Base-by-base conservation (phyloP, 1,139 yeast genomes). In the Nadsonia commutata region DNA sequence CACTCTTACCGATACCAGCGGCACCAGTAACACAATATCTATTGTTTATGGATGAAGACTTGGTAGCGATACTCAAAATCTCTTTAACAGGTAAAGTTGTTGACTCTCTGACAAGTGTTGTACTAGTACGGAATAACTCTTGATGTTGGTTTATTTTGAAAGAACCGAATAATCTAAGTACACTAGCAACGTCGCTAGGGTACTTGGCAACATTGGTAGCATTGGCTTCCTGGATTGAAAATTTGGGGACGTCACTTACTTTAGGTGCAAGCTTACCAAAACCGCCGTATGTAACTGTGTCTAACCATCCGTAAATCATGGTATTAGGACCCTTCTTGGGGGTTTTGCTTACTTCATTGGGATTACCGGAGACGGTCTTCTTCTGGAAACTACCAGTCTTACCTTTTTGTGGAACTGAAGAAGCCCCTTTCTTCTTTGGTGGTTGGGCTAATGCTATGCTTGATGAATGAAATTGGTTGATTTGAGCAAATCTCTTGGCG, bases 1-100 rank as follows among this genome's bases (percentile, higher is more conserved):
- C 75, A 2, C 90, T 74, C 64, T 88, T 88, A 9, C 97, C 97
- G 9, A 73, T 70, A 40, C 95, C 95, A 41, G 74, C 65, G 46
- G 71, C 77, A 38, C 97, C 97, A 27, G 74, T 62, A 19, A 88
- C 52, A 41, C 81, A 66, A 37, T 71, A 52, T 55, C 82, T 68
- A 57, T 78, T 80, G 11, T 62, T 54, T 17, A 57, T 54, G 1
- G 75, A 66, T 1, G 62, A 43, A 1, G 59, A 39, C 5, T 46
- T 39, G 8, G 40, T 31, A 6, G 54, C 55, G 4, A 52, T 47
- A n/a, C 54, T 41, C 19, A 64, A 52, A 8, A 68, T 51, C 1
- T 58, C 52, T 9, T 54, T 45, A 5, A 70, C 42, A 31, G 53
- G 48, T 11, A 53, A 40, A 1, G 72, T 63, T 43, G 67, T 59